Evolutionary conservation across 495 filamentous ascomycete genomes (phyloP).

Genomic region (Chaetomium cochliodes): DNA sequence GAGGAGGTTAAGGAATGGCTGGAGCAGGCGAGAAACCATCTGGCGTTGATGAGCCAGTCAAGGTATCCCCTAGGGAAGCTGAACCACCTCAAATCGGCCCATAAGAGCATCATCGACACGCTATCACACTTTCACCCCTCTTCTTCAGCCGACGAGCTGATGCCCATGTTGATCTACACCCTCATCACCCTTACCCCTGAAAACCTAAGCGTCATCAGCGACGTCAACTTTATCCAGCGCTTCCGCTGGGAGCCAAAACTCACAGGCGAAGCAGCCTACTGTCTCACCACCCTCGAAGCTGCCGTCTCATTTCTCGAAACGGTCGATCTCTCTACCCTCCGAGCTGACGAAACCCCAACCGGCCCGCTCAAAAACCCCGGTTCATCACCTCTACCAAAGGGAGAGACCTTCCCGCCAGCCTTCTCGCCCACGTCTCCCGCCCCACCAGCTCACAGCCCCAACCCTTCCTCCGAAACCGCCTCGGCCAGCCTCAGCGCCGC

Average conservation of each 20-base stretch:
- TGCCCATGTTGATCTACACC: constrained; percentile 93
- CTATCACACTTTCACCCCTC: constrained; percentile 74
- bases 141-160: constrained; percentile 93
- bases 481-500: constrained; percentile 38
- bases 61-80: constrained; percentile 90
- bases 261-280: constrained; percentile 92
- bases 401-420: constrained; percentile 52
- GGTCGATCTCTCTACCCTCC: constrained; percentile 87
- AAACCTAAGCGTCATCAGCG: constrained; percentile 85
- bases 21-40: constrained; percentile 66
- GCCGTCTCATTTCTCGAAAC: constrained; percentile 96
- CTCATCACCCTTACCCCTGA: constrained; percentile 87
- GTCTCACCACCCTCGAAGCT: constrained; percentile 92
- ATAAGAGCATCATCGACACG: constrained; percentile 92
- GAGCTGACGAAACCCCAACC: constrained; percentile 69
- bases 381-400: constrained; percentile 52
- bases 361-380: constrained; percentile 58
- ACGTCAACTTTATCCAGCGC: constrained; percentile 88
- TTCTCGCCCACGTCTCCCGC: constrained; percentile 47
- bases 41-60: constrained; percentile 81
- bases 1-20: constrained; percentile 71
- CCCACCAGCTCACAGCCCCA: constrained; percentile 29
- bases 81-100: constrained; percentile 78
- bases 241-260: constrained; percentile 85
- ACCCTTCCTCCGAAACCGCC: constrained; percentile 10